Conservation (phyloP, 768 basidiomycete genomes). For the Tulasnella sp. region DNA sequence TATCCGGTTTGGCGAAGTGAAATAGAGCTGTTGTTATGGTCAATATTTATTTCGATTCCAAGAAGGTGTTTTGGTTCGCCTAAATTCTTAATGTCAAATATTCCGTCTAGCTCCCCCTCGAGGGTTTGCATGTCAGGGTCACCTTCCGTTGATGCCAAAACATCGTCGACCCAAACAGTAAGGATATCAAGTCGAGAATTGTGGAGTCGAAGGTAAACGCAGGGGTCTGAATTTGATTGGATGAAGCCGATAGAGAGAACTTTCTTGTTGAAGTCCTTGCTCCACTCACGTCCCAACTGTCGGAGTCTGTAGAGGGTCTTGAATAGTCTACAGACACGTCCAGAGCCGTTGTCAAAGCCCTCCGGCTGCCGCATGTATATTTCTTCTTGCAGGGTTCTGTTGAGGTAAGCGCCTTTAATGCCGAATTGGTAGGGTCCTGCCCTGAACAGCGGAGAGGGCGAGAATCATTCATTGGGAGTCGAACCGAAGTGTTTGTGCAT, state of each 20-base stretch:
- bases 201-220: constrained; percentile 37
- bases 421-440: constrained; percentile 31
- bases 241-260: constrained; percentile 40
- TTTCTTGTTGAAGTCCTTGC: constrained; percentile 36
- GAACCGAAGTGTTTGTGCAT: constrained; percentile 33
- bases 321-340: constrained; percentile 33
- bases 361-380: constrained; percentile 32
- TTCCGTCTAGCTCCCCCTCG: constrained; percentile 2
- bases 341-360: background rate
- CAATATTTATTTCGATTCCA: constrained; percentile 41
- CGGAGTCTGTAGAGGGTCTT: constrained; percentile 43
- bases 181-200: constrained; percentile 35
- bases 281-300: constrained; percentile 40
- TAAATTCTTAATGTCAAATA: constrained; percentile 21
- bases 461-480: constrained; percentile 31
- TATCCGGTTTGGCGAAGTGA: constrained; percentile 27
- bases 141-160: constrained; percentile 32
- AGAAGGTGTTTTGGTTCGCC: constrained; percentile 35
- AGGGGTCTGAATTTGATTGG: constrained; percentile 37
- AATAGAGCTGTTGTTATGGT: constrained; percentile 31
- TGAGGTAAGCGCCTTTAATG: constrained; percentile 31
- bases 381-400: constrained; percentile 33
- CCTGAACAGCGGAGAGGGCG: constrained; percentile 22
- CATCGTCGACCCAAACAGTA: constrained; percentile 41
- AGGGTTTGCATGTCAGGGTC: background rate